Conservation (phyloP, 495 filamentous ascomycete genomes). For the Jackrogersella multiformis region DNA sequence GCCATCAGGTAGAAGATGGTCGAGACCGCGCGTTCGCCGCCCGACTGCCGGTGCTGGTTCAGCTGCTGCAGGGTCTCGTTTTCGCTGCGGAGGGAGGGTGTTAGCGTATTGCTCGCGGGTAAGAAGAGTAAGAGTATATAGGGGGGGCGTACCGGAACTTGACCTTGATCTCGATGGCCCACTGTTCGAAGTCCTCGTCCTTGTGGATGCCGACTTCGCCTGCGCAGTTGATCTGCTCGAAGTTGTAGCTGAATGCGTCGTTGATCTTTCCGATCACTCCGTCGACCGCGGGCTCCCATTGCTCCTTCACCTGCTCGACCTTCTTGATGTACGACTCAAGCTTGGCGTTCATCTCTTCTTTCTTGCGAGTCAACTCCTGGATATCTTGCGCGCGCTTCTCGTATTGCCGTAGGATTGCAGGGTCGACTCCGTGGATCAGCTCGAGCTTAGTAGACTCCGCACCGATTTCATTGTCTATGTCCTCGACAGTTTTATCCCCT, state of each 20-base stretch:
- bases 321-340: constrained; percentile 58
- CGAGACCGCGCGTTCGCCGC: constrained; percentile 93
- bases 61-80: constrained; percentile 84
- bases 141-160: constrained; percentile 77
- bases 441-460: constrained; percentile 78
- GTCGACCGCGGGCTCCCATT: constrained; percentile 90
- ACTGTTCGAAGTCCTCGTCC: constrained; percentile 88
- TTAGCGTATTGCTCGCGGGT: constrained; percentile 1
- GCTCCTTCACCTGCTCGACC: constrained; percentile 63
- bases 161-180: constrained; percentile 93
- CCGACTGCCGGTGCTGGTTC: constrained; percentile 91
- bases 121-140: background rate
- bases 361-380: constrained; percentile 51
- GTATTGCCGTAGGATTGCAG: constrained; percentile 78
- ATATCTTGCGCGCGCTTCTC: constrained; percentile 71
- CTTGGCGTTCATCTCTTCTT: constrained; percentile 57
- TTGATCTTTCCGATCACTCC: constrained; percentile 81
- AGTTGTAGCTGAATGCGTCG: constrained; percentile 87
- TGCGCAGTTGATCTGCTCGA: constrained; percentile 93
- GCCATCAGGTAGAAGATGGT: constrained; percentile 99
- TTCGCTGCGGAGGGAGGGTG: constrained; percentile 59
- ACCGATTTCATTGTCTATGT: constrained; percentile 77
- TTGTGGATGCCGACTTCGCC: constrained; percentile 86
- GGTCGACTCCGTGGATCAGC: constrained; percentile 81
- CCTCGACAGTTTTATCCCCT: constrained; percentile 61